Percentiles rank a stretch among this genome's conserved stretches.
phyloP scores from a whole-genome alignment of 176 grass and related monocot genomes.

The Poa pratensis region DNA sequence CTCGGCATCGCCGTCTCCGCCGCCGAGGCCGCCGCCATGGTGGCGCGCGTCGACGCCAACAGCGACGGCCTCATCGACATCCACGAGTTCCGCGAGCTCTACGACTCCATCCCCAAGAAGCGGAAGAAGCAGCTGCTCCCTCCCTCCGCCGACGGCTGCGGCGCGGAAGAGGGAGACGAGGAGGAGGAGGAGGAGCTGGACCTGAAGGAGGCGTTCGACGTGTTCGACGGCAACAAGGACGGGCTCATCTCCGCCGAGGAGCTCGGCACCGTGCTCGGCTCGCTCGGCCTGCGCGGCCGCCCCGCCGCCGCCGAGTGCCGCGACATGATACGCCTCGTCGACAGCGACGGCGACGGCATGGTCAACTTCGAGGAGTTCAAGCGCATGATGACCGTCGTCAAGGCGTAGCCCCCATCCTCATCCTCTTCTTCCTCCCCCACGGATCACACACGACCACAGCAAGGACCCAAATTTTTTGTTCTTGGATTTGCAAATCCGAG shows the following conservation, averaged over 20 bases:
- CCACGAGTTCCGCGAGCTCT: slow-evolving; percentile 84
- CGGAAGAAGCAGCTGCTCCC: not conserved
- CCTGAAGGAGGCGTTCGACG: slow-evolving; percentile 83
- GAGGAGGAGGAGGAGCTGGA: slow-evolving; percentile 69
- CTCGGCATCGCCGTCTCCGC: slow-evolving; percentile 61
- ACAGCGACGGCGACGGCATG: slow-evolving; percentile 88
- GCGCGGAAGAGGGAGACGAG: not conserved
- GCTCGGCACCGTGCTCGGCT: slow-evolving; percentile 69
- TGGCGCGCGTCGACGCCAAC: slow-evolving; percentile 75
- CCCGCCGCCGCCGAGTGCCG: slow-evolving; percentile 68
- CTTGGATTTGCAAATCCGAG: slow-evolving; percentile 40
- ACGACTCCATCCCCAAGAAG: slow-evolving; percentile 65
- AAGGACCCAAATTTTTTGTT: not conserved
- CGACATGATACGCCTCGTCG: slow-evolving; percentile 89
- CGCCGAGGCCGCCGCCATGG: slow-evolving; percentile 54
- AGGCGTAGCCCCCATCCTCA: slow-evolving; percentile 31
- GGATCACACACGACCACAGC: not conserved
- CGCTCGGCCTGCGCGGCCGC: slow-evolving; percentile 66
- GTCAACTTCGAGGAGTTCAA: slow-evolving; percentile 96
- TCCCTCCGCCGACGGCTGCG: not conserved
- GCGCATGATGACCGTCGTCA: slow-evolving; percentile 86
- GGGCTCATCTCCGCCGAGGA: slow-evolving; percentile 91
- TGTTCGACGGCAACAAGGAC: slow-evolving; percentile 92
- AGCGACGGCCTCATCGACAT: slow-evolving; percentile 86
- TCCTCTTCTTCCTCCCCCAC: not conserved